Conservation (phyloP, 2,329 filamentous ascomycete genomes). For the Pestalotiopsis sp. region DNA sequence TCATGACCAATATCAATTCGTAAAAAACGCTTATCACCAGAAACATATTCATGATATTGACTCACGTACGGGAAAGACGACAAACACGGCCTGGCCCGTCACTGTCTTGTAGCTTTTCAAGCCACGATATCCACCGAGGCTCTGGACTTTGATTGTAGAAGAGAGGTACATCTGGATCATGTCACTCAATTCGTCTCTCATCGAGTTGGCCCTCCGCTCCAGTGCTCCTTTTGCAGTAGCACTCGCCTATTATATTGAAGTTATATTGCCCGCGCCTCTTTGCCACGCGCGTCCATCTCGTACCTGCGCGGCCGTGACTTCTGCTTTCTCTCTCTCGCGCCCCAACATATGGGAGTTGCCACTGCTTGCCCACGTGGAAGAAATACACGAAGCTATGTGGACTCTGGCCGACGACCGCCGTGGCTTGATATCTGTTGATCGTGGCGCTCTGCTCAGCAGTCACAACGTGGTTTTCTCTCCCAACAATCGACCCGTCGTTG, state of each 20-base stretch:
- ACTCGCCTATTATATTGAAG: slow-evolving; percentile 1
- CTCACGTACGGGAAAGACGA: too few species aligned
- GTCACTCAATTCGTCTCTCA: not conserved
- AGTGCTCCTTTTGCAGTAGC: not conserved
- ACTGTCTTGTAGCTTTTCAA: too few species aligned
- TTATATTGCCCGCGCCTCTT: not conserved
- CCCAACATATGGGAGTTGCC: not conserved
- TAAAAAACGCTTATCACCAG: too few species aligned
- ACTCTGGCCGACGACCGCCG: not conserved
- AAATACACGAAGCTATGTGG: too few species aligned
- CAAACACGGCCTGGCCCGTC: too few species aligned
- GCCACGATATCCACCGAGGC: not conserved
- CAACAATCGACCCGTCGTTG: too few species aligned
- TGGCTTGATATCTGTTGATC: not conserved
- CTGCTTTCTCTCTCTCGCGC: not conserved
- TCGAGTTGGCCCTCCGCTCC: not conserved
- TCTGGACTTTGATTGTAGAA: not conserved
- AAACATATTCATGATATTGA: too few species aligned
- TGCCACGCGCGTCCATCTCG: not conserved
- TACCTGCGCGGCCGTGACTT: not conserved
- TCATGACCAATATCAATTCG: too few species aligned
- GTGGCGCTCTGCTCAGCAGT: not conserved
- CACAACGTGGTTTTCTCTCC: not conserved
- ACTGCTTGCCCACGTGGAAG: not conserved
- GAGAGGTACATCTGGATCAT: not conserved